Evolutionary conservation across 202 grass and related monocot genomes (phyloP).

Genomic region (Carex arenaria): DNA sequence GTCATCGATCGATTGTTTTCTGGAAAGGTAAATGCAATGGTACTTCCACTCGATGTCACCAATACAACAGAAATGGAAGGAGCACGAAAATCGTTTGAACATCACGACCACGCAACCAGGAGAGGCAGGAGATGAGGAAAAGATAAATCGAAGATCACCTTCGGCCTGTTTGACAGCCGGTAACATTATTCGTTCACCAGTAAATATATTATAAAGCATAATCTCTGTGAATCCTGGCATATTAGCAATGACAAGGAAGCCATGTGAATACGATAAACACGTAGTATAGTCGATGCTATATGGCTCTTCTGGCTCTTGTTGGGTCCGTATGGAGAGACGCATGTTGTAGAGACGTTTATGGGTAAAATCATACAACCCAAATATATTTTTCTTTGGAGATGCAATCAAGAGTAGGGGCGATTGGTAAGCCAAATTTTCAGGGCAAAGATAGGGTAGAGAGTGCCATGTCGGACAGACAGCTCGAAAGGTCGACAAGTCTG

Average conservation of each 20-base stretch:
- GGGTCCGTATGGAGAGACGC: constrained; percentile 27
- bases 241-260: constrained; percentile 63
- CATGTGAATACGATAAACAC: constrained; percentile 47
- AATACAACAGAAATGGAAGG: constrained; percentile 39
- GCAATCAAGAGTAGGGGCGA: constrained; percentile 42
- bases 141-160: constrained; percentile 23
- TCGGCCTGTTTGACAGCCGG: constrained; percentile 21
- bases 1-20: constrained; percentile 31
- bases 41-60: constrained; percentile 45
- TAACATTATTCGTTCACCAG: constrained; percentile 39
- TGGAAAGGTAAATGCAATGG: not conserved
- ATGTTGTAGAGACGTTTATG: constrained; percentile 47
- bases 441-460: not conserved
- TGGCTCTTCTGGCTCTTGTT: constrained; percentile 38
- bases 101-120: constrained; percentile 31
- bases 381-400: not conserved
- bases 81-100: constrained; percentile 28
- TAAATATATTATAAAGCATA: constrained; percentile 67
- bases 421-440: constrained; percentile 31
- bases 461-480: constrained; percentile 39
- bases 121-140: constrained; percentile 34
- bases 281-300: constrained; percentile 33
- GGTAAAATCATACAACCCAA: constrained; percentile 29
- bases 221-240: constrained; percentile 31
- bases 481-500: constrained; percentile 50